phyloP scores from a whole-genome alignment of 2,329 filamentous ascomycete genomes.

The Aspergillus ochraceus region DNA sequence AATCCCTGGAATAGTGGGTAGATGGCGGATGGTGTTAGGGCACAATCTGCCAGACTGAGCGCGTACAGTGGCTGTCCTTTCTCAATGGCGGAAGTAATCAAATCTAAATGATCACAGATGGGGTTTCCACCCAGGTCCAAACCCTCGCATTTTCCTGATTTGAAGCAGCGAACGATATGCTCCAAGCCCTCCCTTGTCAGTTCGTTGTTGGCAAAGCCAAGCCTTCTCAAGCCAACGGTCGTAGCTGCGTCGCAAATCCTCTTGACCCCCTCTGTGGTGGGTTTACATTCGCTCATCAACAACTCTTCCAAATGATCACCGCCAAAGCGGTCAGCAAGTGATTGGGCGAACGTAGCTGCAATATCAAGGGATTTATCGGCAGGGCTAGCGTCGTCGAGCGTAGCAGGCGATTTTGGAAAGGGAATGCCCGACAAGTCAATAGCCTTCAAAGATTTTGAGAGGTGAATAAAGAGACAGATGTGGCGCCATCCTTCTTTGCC shows the following conservation, averaged over 20 bases:
- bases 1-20: constrained; percentile 74
- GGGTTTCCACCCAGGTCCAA: constrained; percentile 89
- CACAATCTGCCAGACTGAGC: constrained; percentile 82
- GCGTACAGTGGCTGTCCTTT: constrained; percentile 66
- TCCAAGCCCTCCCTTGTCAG: constrained; percentile 72
- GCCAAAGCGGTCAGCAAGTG: constrained; percentile 73
- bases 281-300: constrained; percentile 75
- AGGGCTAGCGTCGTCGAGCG: constrained; percentile 26
- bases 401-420: constrained; percentile 59
- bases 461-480: constrained; percentile 83
- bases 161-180: constrained; percentile 75
- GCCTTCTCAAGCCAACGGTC: constrained; percentile 71
- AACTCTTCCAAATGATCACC: constrained; percentile 78
- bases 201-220: constrained; percentile 81
- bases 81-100: constrained; percentile 39
- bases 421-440: constrained; percentile 83
- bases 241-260: constrained; percentile 80
- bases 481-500: constrained; percentile 87
- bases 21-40: constrained; percentile 70
- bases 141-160: constrained; percentile 76
- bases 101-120: constrained; percentile 54
- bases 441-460: constrained; percentile 81
- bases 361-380: constrained; percentile 49
- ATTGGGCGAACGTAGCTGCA: constrained; percentile 68
- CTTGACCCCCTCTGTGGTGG: constrained; percentile 69